phyloP scores from a whole-genome alignment of 164 flowering plant species.

The Chloranthus sessilifolius region DNA sequence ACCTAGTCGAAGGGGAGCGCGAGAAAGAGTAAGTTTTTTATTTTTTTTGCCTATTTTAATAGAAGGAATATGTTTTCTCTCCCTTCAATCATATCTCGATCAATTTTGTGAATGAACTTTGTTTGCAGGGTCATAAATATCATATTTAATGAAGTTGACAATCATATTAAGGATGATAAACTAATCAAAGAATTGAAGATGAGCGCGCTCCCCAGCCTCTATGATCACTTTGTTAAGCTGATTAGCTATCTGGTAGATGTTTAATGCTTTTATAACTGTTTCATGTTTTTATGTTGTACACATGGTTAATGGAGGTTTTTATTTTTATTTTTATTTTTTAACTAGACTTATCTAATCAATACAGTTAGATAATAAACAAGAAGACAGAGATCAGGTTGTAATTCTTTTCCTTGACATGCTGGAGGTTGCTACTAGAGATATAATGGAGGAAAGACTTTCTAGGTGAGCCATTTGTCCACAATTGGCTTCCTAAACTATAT shows the following conservation, averaged over 20 bases:
- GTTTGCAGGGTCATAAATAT: slow-evolving; percentile 55
- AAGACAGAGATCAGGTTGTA: slow-evolving; percentile 70
- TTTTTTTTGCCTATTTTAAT: neutral
- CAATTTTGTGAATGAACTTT: slow-evolving; percentile 1
- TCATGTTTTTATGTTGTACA: neutral
- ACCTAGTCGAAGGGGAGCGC: slow-evolving; percentile 52
- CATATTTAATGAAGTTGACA: slow-evolving; percentile 68
- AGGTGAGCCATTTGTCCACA: slow-evolving; percentile 37
- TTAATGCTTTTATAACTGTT: neutral
- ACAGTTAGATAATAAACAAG: slow-evolving; percentile 63
- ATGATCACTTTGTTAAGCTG: slow-evolving; percentile 68
- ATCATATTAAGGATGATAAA: slow-evolving; percentile 40
- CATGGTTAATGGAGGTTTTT: neutral
- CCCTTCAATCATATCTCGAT: neutral
- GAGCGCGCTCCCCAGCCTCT: slow-evolving; percentile 78
- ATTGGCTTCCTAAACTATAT: neutral
- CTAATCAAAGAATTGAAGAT: slow-evolving; percentile 58
- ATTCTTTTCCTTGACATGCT: slow-evolving; percentile 94
- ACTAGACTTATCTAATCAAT: too few relatives aligned
- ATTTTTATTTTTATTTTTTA: neutral
- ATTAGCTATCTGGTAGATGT: slow-evolving; percentile 56
- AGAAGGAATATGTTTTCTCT: neutral
- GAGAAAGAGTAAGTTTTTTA: slow-evolving; percentile 56
- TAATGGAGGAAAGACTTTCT: slow-evolving; percentile 69
- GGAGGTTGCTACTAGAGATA: slow-evolving; percentile 85